Evolutionary conservation across 2,329 filamentous ascomycete species (phyloP).

Genomic region (Simplicillium aogashimaense): DNA sequence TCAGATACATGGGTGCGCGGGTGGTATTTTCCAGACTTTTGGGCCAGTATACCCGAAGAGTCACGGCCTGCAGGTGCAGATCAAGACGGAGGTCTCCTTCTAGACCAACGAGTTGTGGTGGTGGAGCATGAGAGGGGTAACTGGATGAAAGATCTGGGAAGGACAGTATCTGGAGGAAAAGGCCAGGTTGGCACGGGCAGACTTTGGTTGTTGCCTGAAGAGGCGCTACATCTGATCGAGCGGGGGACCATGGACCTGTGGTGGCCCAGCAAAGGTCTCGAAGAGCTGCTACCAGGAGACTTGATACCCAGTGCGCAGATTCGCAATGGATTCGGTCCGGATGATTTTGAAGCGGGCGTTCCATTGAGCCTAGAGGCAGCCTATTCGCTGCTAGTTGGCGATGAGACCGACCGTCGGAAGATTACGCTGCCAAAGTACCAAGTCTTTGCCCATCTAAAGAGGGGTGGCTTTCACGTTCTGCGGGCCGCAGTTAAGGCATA

Average conservation of each 20-base stretch:
- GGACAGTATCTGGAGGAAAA: conserved; percentile 44
- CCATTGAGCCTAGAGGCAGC: conserved; percentile 87
- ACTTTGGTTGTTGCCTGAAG: conserved; percentile 82
- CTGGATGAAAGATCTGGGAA: conserved; percentile 69
- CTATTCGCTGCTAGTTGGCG: conserved; percentile 74
- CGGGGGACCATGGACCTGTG: conserved; percentile 78
- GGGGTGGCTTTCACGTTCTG: conserved; percentile 71
- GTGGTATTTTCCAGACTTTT: conserved; percentile 61
- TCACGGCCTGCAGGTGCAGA: conserved; percentile 3
- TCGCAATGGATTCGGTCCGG: conserved; percentile 14
- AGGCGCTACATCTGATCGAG: conserved; percentile 83
- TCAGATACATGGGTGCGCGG: conserved; percentile 56
- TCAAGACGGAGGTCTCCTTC: conserved; percentile 17
- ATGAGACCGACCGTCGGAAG: conserved; percentile 51
- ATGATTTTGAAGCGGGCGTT: conserved; percentile 52
- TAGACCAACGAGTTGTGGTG: conserved; percentile 47
- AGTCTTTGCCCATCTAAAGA: conserved; percentile 77
- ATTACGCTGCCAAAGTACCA: conserved; percentile 70
- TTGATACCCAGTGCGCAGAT: conserved; percentile 13
- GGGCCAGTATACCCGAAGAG: conserved; percentile 17
- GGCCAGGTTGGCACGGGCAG: conserved; percentile 47
- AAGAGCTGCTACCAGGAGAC: conserved; percentile 32
- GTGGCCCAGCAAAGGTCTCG: conserved; percentile 57
- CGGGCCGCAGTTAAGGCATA: conserved; percentile 42
- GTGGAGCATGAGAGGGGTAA: conserved; percentile 64